Percentiles rank a stretch among this genome's conserved stretches.
Evolutionary conservation across 225 moss, liverwort and hornwort genomes (phyloP).

Genomic region (Asterella californica): DNA sequence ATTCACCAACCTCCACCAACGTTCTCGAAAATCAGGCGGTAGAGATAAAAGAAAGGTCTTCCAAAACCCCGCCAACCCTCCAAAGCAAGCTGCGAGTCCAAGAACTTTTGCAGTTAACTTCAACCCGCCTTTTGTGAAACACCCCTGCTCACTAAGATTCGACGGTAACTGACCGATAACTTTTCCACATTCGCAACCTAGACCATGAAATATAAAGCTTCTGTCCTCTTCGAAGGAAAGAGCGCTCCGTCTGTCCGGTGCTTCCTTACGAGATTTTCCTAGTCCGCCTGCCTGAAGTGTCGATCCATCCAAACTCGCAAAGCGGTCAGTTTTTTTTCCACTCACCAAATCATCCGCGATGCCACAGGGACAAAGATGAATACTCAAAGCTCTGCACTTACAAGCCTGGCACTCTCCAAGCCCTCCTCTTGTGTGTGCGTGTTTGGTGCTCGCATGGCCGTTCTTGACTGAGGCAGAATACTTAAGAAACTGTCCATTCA

Average conservation of each 20-base stretch:
- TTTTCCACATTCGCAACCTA: not conserved
- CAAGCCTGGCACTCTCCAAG: constrained; percentile 10
- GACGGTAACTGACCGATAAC: not conserved
- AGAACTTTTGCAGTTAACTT: constrained; percentile 49
- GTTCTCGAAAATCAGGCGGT: constrained; percentile 70
- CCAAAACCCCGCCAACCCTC: constrained; percentile 54
- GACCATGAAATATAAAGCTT: not conserved
- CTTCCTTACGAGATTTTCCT: not conserved
- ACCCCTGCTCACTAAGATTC: not conserved
- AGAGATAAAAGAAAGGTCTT: constrained; percentile 53
- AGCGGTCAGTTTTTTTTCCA: constrained; percentile 3
- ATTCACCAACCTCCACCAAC: constrained; percentile 67
- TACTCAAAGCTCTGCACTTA: not conserved
- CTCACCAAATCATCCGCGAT: not conserved
- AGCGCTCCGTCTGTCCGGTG: not conserved
- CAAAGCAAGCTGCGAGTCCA: constrained; percentile 71
- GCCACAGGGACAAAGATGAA: not conserved
- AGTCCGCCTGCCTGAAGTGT: not conserved
- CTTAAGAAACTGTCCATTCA: not conserved
- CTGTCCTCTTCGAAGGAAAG: not conserved
- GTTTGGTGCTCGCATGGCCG: not conserved
- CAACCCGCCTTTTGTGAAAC: not conserved
- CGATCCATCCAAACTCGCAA: not conserved
- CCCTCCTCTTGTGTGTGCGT: not conserved
- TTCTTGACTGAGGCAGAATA: not conserved